Conservation (phyloP, 1,284 basidiomycete species). For the Afroboletus lepidellus region DNA sequence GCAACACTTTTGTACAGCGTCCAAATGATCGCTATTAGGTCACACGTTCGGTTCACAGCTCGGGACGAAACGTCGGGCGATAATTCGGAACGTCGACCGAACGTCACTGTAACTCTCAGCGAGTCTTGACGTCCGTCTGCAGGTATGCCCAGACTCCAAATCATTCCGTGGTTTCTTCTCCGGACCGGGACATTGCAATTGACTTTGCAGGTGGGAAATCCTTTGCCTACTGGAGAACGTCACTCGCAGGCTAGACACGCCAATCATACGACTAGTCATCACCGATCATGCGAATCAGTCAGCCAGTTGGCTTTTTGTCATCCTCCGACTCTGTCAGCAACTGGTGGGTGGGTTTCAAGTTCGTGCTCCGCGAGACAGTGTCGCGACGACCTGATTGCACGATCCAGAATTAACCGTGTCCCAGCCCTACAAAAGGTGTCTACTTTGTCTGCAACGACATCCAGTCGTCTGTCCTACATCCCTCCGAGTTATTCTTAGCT, state of each 20-base stretch:
- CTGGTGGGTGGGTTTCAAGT: not conserved
- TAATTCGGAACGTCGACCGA: no score
- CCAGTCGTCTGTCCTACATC: not conserved
- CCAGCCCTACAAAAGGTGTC: constrained; percentile 10
- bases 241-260: no score
- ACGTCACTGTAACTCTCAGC: no score
- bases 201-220: no score
- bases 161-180: no score
- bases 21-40: not conserved
- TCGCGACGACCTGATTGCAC: not conserved
- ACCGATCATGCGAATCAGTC: no score
- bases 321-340: not conserved
- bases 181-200: no score
- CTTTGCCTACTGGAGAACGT: no score
- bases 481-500: not conserved
- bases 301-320: no score
- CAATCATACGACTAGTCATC: no score
- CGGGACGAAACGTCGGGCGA: not conserved
- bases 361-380: not conserved
- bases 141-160: no score
- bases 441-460: not conserved
- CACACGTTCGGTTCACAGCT: not conserved
- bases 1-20: not conserved
- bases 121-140: no score
- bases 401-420: not conserved